Conservation (phyloP, 345 rosid genomes). For the Populus ilicifolia region DNA sequence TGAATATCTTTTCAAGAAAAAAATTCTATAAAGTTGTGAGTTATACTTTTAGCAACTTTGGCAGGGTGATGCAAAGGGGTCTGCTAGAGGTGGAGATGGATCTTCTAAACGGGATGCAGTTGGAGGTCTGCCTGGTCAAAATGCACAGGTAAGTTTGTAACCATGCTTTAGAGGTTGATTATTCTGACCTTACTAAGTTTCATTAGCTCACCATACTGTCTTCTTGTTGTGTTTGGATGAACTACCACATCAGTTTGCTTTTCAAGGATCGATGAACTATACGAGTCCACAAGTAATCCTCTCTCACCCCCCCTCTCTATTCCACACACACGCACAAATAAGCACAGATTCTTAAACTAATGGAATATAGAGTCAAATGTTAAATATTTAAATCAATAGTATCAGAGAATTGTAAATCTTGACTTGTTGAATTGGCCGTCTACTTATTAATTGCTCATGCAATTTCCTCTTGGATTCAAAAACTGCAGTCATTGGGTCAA, state of each 20-base stretch:
- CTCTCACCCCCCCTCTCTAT: conserved; percentile 14
- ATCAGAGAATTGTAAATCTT: not conserved
- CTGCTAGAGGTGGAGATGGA: conserved; percentile 62
- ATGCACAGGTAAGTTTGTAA: conserved; percentile 41
- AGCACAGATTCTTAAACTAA: not conserved
- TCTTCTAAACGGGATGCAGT: conserved; percentile 49
- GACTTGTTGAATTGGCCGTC: not conserved
- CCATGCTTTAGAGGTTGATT: conserved; percentile 7
- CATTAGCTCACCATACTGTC: conserved; percentile 6
- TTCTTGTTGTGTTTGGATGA: conserved; percentile 12
- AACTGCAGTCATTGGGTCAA: not conserved
- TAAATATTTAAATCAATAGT: not conserved
- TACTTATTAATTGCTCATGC: not conserved
- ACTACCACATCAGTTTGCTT: conserved; percentile 32
- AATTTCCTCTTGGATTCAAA: not conserved
- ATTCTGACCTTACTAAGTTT: not conserved
- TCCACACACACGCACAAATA: not conserved
- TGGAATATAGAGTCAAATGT: not conserved
- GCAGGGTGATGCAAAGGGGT: conserved; percentile 73
- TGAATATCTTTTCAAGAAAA: not conserved
- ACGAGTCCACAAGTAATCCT: conserved; percentile 37
- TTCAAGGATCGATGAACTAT: conserved; percentile 46
- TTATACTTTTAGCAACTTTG: conserved; percentile 13
- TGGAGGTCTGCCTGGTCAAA: conserved; percentile 48
- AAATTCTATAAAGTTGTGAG: not conserved